Conservation (phyloP, 2,329 filamentous ascomycete species). For the Cytospora mali region DNA sequence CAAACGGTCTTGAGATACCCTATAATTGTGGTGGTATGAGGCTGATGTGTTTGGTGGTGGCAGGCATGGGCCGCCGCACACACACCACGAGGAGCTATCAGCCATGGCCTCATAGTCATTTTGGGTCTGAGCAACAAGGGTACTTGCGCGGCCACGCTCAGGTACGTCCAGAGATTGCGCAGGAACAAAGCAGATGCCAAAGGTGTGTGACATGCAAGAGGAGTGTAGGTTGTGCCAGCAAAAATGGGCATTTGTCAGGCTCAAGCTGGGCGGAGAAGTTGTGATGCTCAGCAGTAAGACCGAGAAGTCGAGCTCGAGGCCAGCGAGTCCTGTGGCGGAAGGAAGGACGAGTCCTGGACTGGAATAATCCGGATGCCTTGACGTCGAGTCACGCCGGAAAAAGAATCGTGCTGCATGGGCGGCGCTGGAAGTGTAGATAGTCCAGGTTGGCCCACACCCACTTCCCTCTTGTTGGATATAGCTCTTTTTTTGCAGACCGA, state of each 20-base stretch:
- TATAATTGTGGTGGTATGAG: conserved; percentile 22
- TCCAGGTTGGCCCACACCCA: conserved; percentile 4
- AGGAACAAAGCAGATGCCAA: conserved; percentile 17
- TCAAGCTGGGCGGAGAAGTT: not conserved
- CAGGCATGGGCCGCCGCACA: conserved; percentile 19
- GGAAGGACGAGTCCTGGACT: not conserved
- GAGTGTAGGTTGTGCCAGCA: conserved; percentile 5
- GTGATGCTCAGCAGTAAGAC: not conserved
- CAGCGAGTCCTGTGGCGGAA: conserved; percentile 4
- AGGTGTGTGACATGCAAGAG: conserved; percentile 4
- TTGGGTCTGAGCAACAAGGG: conserved; percentile 19
- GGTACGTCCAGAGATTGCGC: not conserved
- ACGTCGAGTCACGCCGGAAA: not conserved
- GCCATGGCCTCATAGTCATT: conserved; percentile 25
- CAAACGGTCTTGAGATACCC: conserved; percentile 5
- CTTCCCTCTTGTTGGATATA: not conserved
- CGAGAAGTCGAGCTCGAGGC: conserved; percentile 5
- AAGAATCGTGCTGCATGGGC: not conserved
- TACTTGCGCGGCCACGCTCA: conserved; percentile 1
- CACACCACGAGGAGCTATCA: conserved; percentile 27
- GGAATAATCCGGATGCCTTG: conserved; percentile 2
- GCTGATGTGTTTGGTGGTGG: conserved; percentile 20
- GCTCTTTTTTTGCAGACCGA: conserved; percentile 13
- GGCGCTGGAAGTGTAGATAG: conserved; percentile 17
- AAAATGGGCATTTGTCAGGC: conserved; percentile 1